phyloP scores from a whole-genome alignment of 352 stramenopile genomes.

The Phytophthora melonis region DNA sequence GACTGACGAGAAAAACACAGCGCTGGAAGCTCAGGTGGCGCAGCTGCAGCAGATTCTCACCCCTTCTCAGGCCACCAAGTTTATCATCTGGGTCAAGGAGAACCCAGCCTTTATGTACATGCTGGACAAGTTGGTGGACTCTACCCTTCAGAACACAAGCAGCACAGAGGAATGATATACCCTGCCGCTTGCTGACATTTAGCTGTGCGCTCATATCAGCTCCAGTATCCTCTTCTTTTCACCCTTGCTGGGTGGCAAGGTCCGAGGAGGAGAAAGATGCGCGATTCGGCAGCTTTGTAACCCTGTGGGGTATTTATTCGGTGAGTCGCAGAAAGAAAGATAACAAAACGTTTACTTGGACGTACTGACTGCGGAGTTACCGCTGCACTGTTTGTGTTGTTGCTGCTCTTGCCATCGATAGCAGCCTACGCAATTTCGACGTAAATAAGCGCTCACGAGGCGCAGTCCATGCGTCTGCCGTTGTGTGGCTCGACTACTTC shows the following conservation, averaged over 20 bases:
- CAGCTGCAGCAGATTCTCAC: conserved; percentile 81
- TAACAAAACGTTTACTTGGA: not conserved
- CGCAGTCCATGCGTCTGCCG: conserved; percentile 4
- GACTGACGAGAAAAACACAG: conserved; percentile 82
- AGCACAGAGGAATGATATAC: conserved; percentile 30
- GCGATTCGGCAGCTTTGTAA: conserved; percentile 11
- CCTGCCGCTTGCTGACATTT: not conserved
- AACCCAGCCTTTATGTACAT: conserved; percentile 91
- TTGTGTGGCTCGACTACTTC: conserved; percentile 7
- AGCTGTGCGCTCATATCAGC: conserved; percentile 8
- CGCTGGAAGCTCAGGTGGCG: conserved; percentile 74
- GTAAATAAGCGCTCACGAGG: conserved; percentile 2
- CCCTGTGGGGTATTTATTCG: conserved; percentile 38
- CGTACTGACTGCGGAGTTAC: conserved; percentile 9
- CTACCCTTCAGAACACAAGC: conserved; percentile 50
- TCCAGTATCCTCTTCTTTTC: conserved; percentile 10
- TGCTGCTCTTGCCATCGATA: not conserved
- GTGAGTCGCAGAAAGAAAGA: conserved; percentile 9
- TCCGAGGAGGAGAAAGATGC: not conserved
- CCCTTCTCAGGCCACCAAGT: conserved; percentile 80
- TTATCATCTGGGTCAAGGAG: conserved; percentile 90
- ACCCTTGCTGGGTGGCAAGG: not conserved
- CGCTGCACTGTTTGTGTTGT: not conserved
- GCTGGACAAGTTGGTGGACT: conserved; percentile 84
- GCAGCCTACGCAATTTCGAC: conserved; percentile 13